Evolutionary conservation across 2,329 filamentous ascomycete species (phyloP), one percentile per base, ranked within the genome.

Genomic region (Sporothrix curviconia): DNA sequence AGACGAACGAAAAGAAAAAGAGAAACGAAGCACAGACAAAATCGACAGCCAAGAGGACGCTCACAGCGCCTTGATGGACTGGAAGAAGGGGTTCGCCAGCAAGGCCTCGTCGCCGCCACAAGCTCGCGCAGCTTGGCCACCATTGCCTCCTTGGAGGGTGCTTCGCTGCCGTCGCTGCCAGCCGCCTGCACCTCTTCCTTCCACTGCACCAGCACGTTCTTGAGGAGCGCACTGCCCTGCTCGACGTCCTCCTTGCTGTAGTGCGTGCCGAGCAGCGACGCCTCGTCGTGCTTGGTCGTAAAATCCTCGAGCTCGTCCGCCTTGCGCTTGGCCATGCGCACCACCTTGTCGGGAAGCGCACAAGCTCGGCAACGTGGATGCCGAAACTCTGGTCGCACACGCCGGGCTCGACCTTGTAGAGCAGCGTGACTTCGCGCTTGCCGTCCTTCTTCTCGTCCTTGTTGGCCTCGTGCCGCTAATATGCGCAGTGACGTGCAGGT

Each of bases 291-390:
- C 73, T 91, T 92, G 52, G 82, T 82, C 0, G 89, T 88, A 66
- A 99, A 99, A 70, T 99, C 94, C 71, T 99, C 94, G 36, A 99
- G 79, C 77, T 99, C 95, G 71, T 97, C 94, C 0, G 94, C 94
- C 76, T 99, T 99, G 65, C 94, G 84, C 75, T 95, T 95, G n/a
- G 94, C 94, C 95, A 99, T 99, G 62, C 91, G 90, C 60, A 99
- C 89, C 15, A 99, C 95, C 75, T 99, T 99, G 65, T 90, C 86
- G 0, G 94, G 75, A 99, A 99, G 44, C 92, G 85, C 19, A 99
- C 94, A 6, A 99, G 81, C 74, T 99, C 94, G 1, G 94, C 94
- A 14, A 99, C 95, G 72, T 99, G 94, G 65, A 99, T 99, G 65
- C 94, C 94, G 70, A 99, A 99, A 59, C 88, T 94, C 74, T 99